A percentile compares a stretch with the other conserved stretches of the same genome.
Conservation (phyloP, 768 basidiomycete species). For the Lentinus brumalis region DNA sequence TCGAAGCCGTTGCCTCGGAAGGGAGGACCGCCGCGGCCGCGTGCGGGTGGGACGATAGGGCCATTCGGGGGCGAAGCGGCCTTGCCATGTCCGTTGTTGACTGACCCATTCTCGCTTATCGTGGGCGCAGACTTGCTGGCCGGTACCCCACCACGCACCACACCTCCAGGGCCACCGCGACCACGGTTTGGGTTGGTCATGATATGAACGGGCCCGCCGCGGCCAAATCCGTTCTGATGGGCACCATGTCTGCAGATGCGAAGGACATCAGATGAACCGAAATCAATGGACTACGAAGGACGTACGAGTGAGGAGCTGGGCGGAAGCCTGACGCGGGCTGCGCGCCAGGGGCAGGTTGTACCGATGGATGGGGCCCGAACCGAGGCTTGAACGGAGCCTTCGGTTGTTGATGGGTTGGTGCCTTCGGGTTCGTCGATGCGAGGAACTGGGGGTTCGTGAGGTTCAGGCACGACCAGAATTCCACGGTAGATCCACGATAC, state of each 20-base stretch:
- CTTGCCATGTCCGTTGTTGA: conserved; percentile 16
- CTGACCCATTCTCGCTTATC: conserved; percentile 2
- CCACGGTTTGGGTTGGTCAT: conserved; percentile 77
- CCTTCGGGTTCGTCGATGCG: conserved; percentile 67
- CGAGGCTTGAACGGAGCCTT: conserved; percentile 64
- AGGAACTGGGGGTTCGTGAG: conserved; percentile 84
- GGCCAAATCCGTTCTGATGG: conserved; percentile 21
- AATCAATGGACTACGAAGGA: background rate
- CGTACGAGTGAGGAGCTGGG: conserved; percentile 48
- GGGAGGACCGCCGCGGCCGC: conserved; percentile 1
- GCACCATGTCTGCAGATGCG: conserved; percentile 2
- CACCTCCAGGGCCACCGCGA: conserved; percentile 40
- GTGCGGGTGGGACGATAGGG: background rate
- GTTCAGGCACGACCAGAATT: conserved; percentile 89
- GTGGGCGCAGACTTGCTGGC: background rate
- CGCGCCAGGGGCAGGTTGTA: conserved; percentile 58
- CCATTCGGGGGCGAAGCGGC: conserved; percentile 1
- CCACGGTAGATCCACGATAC: conserved; percentile 88
- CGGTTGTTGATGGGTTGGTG: conserved; percentile 46
- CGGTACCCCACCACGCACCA: conserved; percentile 22
- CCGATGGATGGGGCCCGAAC: conserved; percentile 63
- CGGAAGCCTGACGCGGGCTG: conserved; percentile 64
- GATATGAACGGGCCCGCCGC: conserved; percentile 56
- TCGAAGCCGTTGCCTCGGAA: conserved; percentile 15
- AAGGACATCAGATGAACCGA: conserved; percentile 11